Base-by-base conservation (phyloP, 2,329 filamentous ascomycete species). In the Aspergillus sojae region DNA sequence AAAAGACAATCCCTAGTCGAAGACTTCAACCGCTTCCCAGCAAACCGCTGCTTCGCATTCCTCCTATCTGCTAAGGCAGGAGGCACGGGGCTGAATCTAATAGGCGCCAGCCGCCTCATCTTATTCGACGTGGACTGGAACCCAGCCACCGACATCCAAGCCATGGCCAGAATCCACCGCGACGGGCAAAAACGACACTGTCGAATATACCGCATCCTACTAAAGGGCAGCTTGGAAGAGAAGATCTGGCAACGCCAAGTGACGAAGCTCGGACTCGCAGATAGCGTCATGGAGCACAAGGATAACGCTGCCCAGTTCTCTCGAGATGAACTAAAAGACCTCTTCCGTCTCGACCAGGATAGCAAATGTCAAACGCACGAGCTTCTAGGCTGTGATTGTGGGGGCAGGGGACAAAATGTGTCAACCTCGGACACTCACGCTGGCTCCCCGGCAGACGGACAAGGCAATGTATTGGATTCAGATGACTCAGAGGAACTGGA, bases 51-150 rank as follows among this genome's bases (percentile, higher is more conserved):
- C 56, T 91, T 92, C 69, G 88, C 89, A 1, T 91, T 92, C 69
- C 80, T 92, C 4, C 84, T 92, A 0, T 92, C 89, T 19, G 89
- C 90, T 2, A 92, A 91, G 75, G 87, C 89, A 46, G 90, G 90
- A 5, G 90, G 90, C 4, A 84, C 86, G 1, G 90, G 90, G 1
- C 80, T 92, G 53, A 92, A 92, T 69, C 82, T 92, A 5, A 88
- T 90, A 57, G 90, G 90, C 11, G 90, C 89, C 5, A 90, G 87
- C 36, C 85, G 90, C 26, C 83, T 92, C 2, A 80, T 92, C 5
- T 84, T 92, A 1, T 92, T 91, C 69, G 90, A 92, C 68, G 85
- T 90, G 10, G 90, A 92, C 76, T 92, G 90, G 90, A 92, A 92
- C 70, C 90, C 90, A 1, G 88, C 89, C 0, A 90, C 88, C 0